These are phyloP conservation scores for Scytalidium lignicola DNA, from an alignment of 2,329 filamentous ascomycete species.

Conservation along the genomic window DNA sequence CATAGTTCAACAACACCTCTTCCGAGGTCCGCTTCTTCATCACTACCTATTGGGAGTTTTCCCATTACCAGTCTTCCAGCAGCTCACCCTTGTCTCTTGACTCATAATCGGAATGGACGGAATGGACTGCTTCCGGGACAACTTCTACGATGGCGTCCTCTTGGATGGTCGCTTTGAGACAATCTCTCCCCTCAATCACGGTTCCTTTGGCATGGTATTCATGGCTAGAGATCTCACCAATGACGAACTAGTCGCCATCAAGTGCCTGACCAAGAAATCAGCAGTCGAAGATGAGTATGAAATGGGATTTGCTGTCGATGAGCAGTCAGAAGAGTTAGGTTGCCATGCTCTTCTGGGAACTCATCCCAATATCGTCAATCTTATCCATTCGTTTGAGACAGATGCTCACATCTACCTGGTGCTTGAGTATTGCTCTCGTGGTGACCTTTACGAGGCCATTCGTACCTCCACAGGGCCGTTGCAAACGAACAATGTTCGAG, in stretches of 20 bases:
- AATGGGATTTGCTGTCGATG: slow-evolving; percentile 67
- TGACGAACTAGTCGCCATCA: slow-evolving; percentile 82
- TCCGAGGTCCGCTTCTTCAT: slow-evolving; percentile 26
- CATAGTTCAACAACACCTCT: too few species aligned
- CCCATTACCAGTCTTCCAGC: too few species aligned
- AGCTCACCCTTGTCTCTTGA: too few species aligned
- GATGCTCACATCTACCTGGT: slow-evolving; percentile 86
- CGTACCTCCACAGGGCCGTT: slow-evolving; percentile 80
- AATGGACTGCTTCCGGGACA: slow-evolving; percentile 85
- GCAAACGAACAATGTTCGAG: slow-evolving; percentile 93
- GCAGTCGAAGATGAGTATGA: slow-evolving; percentile 53
- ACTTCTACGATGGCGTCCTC: slow-evolving; percentile 72
- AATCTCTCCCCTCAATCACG: slow-evolving; percentile 92
- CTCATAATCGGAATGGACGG: too few species aligned
- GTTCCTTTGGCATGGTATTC: slow-evolving; percentile 98
- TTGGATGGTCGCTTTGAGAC: slow-evolving; percentile 88
- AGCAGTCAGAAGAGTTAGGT: slow-evolving; percentile 73
- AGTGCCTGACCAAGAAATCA: slow-evolving; percentile 84
- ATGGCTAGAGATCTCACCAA: slow-evolving; percentile 77
- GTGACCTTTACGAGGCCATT: slow-evolving; percentile 96
- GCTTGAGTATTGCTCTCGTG: slow-evolving; percentile 90
- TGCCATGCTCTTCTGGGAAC: slow-evolving; percentile 74
- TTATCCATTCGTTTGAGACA: slow-evolving; percentile 88
- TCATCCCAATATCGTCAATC: slow-evolving; percentile 90
- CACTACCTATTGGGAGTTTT: slow-evolving; percentile 11